phyloP scores from a whole-genome alignment of 371 early-diverging fungal species.

The Choanephora cucurbitarum region DNA sequence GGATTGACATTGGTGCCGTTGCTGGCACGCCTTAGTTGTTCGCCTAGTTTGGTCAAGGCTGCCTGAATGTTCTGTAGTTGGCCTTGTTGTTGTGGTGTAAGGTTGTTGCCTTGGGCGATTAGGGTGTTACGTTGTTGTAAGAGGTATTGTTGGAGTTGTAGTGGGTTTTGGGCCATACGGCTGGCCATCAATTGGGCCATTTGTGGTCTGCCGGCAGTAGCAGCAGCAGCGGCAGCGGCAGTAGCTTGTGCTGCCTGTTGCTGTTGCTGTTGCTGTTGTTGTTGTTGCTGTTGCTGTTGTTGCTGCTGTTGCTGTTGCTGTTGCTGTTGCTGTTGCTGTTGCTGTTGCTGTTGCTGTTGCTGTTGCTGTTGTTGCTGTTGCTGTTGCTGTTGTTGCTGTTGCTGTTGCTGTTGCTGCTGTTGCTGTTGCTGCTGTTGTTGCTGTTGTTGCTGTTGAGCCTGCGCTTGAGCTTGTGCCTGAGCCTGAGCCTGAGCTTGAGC shows the following conservation, averaged over 20 bases:
- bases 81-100: constrained; percentile 20
- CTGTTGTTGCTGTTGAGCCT: constrained; percentile 19
- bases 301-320: constrained; percentile 10
- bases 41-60: constrained; percentile 19
- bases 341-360: constrained; percentile 11
- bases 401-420: constrained; percentile 11
- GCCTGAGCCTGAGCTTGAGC: constrained; percentile 1
- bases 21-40: constrained; percentile 23
- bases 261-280: constrained; percentile 19
- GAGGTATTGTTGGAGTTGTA: constrained; percentile 28
- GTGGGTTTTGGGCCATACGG: constrained; percentile 23
- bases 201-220: constrained; percentile 11
- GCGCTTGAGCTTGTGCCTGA: constrained; percentile 3
- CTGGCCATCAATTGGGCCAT: constrained; percentile 5
- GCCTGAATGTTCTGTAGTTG: constrained; percentile 27
- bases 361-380: constrained; percentile 9
- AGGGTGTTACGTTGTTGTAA: constrained; percentile 24
- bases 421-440: constrained; percentile 16
- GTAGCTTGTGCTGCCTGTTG: too few relatives aligned
- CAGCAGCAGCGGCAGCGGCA: not conserved
- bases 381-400: constrained; percentile 12
- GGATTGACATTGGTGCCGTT: not conserved
- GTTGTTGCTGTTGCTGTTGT: not conserved
- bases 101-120: constrained; percentile 16
- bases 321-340: constrained; percentile 20